Evolutionary conservation across 192 early-diverging fungal genomes (phyloP).

Genomic region (Gryganskiella cystojenkinii): DNA sequence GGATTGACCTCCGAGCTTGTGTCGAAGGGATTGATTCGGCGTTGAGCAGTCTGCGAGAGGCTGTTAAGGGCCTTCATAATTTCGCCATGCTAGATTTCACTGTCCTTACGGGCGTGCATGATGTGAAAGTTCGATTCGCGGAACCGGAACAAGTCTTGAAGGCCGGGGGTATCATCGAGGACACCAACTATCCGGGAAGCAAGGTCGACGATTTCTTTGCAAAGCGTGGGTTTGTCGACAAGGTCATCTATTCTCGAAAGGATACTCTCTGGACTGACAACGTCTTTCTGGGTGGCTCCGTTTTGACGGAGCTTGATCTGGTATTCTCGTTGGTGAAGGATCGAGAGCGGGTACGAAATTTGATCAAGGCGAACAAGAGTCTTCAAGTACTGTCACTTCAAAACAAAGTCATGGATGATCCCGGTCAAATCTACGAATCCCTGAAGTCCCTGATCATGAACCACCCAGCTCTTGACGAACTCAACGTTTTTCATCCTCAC

Average conservation of each 20-base stretch:
- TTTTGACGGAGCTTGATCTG: not conserved
- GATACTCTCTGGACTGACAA: no score
- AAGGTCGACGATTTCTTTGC: not conserved
- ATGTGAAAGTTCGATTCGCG: not conserved
- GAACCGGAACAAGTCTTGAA: not conserved
- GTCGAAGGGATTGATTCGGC: no score
- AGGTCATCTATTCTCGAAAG: not conserved
- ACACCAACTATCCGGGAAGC: not conserved
- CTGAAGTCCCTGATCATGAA: not conserved
- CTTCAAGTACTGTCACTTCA: not conserved
- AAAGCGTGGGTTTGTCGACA: not conserved
- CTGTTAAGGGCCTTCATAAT: not conserved
- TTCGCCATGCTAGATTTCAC: not conserved
- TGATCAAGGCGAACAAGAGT: not conserved
- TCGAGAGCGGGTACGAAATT: not conserved
- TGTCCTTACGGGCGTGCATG: no score
- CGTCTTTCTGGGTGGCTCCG: not conserved
- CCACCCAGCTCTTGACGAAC: not conserved
- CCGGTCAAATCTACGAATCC: constrained; percentile 1
- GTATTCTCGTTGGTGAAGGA: not conserved
- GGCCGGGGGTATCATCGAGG: not conserved
- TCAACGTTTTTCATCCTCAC: not conserved
- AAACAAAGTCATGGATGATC: not conserved
- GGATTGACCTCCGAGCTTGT: no score
- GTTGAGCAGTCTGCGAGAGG: no score